phyloP scores from a whole-genome alignment of 371 early-diverging fungal species.

The Polyrhizophydium stewartii region DNA sequence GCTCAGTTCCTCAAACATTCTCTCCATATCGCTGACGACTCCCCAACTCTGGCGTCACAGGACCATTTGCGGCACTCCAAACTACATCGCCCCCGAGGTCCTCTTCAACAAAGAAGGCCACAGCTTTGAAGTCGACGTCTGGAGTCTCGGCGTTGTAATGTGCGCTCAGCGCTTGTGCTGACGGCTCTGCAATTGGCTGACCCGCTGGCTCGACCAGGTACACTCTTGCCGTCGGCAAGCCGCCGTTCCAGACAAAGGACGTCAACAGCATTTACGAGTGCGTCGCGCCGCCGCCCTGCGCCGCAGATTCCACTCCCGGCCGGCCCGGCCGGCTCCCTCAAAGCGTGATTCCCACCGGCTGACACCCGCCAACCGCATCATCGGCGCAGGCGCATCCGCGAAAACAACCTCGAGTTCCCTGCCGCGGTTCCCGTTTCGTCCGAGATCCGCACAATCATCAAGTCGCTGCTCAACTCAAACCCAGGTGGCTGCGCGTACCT shows the following conservation, averaged over 20 bases:
- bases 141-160: slow-evolving; percentile 97
- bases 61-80: slow-evolving; percentile 98
- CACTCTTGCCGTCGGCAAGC: slow-evolving; percentile 88
- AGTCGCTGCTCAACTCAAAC: slow-evolving; percentile 66
- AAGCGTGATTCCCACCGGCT: too few species aligned
- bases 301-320: neutral
- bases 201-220: slow-evolving; percentile 46
- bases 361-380: too few species aligned
- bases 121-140: slow-evolving; percentile 96
- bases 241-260: slow-evolving; percentile 93
- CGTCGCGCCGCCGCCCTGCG: neutral
- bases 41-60: slow-evolving; percentile 26
- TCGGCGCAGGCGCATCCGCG: slow-evolving; percentile 68
- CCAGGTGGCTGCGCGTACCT: slow-evolving; percentile 51
- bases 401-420: slow-evolving; percentile 79
- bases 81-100: slow-evolving; percentile 98
- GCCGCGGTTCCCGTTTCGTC: slow-evolving; percentile 56
- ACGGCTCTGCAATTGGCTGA: neutral
- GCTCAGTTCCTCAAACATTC: too few species aligned
- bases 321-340: neutral
- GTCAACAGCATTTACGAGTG: slow-evolving; percentile 78
- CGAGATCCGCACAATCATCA: slow-evolving; percentile 75
- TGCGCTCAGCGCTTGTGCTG: slow-evolving; percentile 29
- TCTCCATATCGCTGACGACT: slow-evolving; percentile 8
- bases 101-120: slow-evolving; percentile 86